phyloP scores from a whole-genome alignment of 768 basidiomycete species.

The Neoboletus brunneissimus region DNA sequence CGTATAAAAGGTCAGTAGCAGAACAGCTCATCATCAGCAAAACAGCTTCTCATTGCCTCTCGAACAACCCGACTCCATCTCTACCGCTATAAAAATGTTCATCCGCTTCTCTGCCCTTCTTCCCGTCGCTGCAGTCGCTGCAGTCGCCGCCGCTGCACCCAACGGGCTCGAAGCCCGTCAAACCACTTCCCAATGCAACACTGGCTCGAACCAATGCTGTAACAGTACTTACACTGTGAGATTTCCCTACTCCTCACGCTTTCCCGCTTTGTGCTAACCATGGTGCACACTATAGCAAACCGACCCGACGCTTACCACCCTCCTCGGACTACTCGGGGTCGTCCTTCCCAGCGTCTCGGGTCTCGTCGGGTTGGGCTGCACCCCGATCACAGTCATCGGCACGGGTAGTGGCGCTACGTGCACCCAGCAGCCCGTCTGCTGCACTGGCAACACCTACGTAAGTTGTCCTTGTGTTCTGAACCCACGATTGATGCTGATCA shows the following conservation, averaged over 20 bases:
- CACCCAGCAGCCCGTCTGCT: constrained; percentile 18
- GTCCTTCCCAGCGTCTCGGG: background rate
- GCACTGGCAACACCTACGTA: constrained; percentile 13
- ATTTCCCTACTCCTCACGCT: background rate
- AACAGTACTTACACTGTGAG: background rate
- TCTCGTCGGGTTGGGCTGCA: constrained; percentile 3
- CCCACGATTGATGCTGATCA: background rate
- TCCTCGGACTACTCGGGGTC: background rate
- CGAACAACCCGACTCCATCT: background rate
- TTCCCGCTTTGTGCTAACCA: background rate
- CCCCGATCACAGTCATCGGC: background rate
- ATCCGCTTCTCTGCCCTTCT: constrained; percentile 5
- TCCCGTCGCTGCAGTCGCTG: constrained; percentile 10
- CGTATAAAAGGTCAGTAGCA: constrained; percentile 10
- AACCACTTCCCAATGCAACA: constrained; percentile 4
- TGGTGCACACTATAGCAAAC: background rate
- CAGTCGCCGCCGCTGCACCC: constrained; percentile 6
- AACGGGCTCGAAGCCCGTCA: background rate
- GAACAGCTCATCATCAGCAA: background rate
- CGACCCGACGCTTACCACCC: background rate
- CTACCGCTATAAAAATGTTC: constrained; percentile 2
- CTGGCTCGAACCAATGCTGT: constrained; percentile 14
- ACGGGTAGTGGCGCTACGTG: constrained; percentile 7
- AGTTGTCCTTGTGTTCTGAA: background rate
- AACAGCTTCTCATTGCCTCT: background rate